phyloP scores from a whole-genome alignment of 768 basidiomycete species.

The Trametes maxima region DNA sequence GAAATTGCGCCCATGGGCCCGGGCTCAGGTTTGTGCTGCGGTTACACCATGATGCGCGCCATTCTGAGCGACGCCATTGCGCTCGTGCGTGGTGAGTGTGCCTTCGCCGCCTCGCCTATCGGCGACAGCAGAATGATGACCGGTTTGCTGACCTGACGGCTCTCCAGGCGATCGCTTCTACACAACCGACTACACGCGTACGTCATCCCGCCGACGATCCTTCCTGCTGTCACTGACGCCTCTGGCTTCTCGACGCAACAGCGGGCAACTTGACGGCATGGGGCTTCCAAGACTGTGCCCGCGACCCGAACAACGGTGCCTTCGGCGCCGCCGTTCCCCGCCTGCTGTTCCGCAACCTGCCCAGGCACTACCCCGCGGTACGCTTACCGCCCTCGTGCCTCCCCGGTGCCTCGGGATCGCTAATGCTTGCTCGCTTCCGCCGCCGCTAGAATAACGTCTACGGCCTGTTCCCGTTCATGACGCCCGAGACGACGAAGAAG shows the following conservation, averaged over 20 bases:
- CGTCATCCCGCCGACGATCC: slow-evolving; percentile 29
- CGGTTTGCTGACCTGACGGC: neutral
- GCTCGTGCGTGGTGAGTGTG: slow-evolving; percentile 49
- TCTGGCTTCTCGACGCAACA: slow-evolving; percentile 28
- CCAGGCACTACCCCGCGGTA: slow-evolving; percentile 61
- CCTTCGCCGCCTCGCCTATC: neutral
- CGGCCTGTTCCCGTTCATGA: slow-evolving; percentile 82
- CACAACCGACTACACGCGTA: slow-evolving; percentile 77
- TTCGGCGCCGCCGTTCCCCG: slow-evolving; percentile 76
- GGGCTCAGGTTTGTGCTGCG: slow-evolving; percentile 79
- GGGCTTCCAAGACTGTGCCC: slow-evolving; percentile 76
- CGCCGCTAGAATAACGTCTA: slow-evolving; percentile 50
- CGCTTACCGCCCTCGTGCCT: neutral
- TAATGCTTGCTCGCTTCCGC: neutral
- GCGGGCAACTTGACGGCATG: slow-evolving; percentile 77
- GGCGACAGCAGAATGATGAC: neutral
- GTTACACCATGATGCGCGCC: slow-evolving; percentile 83
- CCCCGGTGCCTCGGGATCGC: neutral
- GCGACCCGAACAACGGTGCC: slow-evolving; percentile 65
- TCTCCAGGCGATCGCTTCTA: slow-evolving; percentile 70
- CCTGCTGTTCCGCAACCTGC: slow-evolving; percentile 72
- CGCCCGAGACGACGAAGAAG: slow-evolving; percentile 52
- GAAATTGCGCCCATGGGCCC: slow-evolving; percentile 42
- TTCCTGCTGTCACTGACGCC: neutral
- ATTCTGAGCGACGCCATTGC: slow-evolving; percentile 80